Evolutionary conservation across 1,284 basidiomycete genomes (phyloP), one percentile per base, ranked within the genome.

Genomic region (Vanrija humicola): DNA sequence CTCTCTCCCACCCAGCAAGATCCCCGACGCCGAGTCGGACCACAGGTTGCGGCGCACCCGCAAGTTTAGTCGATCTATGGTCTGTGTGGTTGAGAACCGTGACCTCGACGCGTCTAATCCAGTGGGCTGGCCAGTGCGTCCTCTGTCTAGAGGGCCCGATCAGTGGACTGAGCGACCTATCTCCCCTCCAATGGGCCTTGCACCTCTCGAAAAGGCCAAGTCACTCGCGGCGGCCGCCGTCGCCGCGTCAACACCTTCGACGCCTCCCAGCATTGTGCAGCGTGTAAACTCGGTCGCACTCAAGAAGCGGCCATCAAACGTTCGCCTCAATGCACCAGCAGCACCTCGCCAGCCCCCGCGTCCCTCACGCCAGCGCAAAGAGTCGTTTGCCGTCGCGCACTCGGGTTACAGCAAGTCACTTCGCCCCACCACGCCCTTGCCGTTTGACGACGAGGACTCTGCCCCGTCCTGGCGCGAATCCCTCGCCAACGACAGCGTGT

Each of bases 371-470:
- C 59, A 58, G 15, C 58, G 72, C 16, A 62, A 59, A 50, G 70
- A 73, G 54, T 58, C 66, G 12, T 70, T 71, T 55, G 61, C 62
- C 15, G 68, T 72, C 1, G 67, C 64, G 5, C 61, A 65, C 14
- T 67, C 67, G 3, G 72, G 72, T 2, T 73, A 68, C 55, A 65
- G 55, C 54, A 69, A 68, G 56, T 66, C 57, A 21, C 50, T 69
- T 12, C 54, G 55, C 14, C 54, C 54, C 6, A 46, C 46, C 8
- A 52, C 50, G 3, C 14, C 34, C 40, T 1, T 42, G 39, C n/a
- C 39, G 6, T n/a, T 42, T n/a, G 39, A n/a, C 16, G n/a, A 29
- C 23, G 44, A 34, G 12, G 51, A 51, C 43, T 25, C 48, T 5
- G 46, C 57, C 6, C 38, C 46, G 15, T 52, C 69, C 2, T 74